Base-by-base conservation (phyloP, 768 basidiomycete genomes). In the Auricularia auricula-judae region DNA sequence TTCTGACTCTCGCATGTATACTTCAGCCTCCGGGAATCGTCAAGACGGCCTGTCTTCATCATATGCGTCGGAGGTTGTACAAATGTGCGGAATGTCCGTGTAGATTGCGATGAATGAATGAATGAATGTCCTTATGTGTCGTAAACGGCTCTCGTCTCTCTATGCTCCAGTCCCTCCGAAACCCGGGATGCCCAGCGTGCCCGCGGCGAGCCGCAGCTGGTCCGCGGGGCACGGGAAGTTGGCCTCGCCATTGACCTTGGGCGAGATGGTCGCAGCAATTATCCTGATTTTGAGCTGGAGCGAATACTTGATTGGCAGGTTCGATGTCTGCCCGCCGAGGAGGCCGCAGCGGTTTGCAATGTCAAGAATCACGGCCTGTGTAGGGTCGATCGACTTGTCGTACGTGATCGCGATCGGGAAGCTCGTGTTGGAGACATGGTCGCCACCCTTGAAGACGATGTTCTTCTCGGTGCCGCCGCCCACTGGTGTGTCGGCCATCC, bases 321-420 rank as follows among this genome's bases (percentile, higher is more conserved):
- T 23, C 35, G 34, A 39, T 58, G 35, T n/a, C 5, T 10, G 7
- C 12, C 8, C 54, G 21, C 63, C 63, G 39, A 18, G 21, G 29
- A 54, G 33, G 3, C 14, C 21, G 21, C 63, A 51, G 58, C 63
- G 56, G 10, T 29, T 64, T 4, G 21, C 36, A 21, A 64, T 59
- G 58, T 58, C 43, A 36, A 51, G 44, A 10, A 64, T 34, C 4
- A 64, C 21, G 14, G 36, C 36, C 56, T 58, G 29, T n/a, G 35
- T 60, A 7, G 63, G 63, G 39, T 64, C 63, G 35, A 58, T 58
- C 12, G 16, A 35, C 14, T 33, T 64, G 12, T 23, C 35, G 39
- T 64, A 64, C 35, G 54, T 60, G 18, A 64, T 36, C 16, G 54
- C 23, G 63, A 64, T 36, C 33, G 63, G 63, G 56, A 64, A 64